Evolutionary conservation across 2,329 filamentous ascomycete species (phyloP), one percentile per base, ranked within the genome.

Genomic region (Pseudogymnoascus sp.): DNA sequence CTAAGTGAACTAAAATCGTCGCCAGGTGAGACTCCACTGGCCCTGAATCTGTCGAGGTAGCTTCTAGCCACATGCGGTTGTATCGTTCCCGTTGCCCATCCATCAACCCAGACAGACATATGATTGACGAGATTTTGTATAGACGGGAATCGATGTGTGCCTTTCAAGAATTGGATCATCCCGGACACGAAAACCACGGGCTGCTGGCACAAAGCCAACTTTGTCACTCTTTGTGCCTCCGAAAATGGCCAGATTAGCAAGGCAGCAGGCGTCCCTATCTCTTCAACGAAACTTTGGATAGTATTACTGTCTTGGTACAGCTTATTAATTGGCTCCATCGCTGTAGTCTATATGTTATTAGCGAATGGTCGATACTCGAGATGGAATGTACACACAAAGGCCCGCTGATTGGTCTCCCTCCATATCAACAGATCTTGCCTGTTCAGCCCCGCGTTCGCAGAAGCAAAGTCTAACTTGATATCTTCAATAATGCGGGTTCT

Each of bases 221-320:
- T n/a, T 16, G 37, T 40, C n/a, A 8, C n/a, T 4, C 8, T 6
- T 10, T 16, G 14, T 16, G 37, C n/a, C n/a, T 40, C 10, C 4
- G 5, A 2, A 6, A 2, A 40, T 16, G 37, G 37, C 37, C 37
- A 40, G 1, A 16, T 40, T 40, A 40, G n/a, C n/a, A 40, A 16
- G n/a, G 37, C 37, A 7, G 37, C 37, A 16, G 37, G 37, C 2
- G 37, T 40, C 37, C 37, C 37, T 7, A 40, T 40, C 4, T 7
- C n/a, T 3, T 40, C n/a, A 2, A 16, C n/a, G 37, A 1, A 40
- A 40, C 2, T 8, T 4, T 16, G 2, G 8, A 40, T 40, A 7
- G 4, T 1, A 16, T 8, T 8, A 4, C 5, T 8, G 4, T 6
- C 6, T 0, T 16, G 1, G 5, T n/a, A n/a, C 6, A 38, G 14